phyloP scores from a whole-genome alignment of 805 yeast species.

The Ogataea pini region DNA sequence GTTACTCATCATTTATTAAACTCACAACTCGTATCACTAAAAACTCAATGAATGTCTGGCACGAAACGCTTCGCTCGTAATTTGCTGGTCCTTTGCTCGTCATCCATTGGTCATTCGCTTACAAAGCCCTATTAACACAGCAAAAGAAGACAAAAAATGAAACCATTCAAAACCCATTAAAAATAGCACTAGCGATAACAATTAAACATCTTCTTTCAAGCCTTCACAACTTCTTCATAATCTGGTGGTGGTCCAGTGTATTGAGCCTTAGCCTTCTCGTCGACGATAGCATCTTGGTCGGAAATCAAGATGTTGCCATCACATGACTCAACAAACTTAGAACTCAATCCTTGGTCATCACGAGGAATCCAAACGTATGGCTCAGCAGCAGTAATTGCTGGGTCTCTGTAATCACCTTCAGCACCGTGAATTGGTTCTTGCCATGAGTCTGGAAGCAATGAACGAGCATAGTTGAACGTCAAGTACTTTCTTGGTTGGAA shows the following conservation, averaged over 20 bases:
- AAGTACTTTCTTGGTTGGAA: conserved; percentile 44
- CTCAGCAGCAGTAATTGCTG: conserved; percentile 53
- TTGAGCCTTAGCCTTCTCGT: conserved; percentile 55
- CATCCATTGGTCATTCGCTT: background rate
- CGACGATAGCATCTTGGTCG: conserved; percentile 57
- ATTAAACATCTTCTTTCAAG: too few species aligned
- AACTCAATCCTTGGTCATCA: conserved; percentile 68
- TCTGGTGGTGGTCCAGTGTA: conserved; percentile 72
- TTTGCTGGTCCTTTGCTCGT: background rate
- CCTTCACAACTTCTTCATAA: conserved; percentile 49
- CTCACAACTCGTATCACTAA: too few species aligned
- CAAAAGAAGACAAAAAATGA: conserved; percentile 25
- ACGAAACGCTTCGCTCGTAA: background rate
- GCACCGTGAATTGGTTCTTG: conserved; percentile 17
- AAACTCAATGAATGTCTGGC: too few species aligned
- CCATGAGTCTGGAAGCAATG: conserved; percentile 41
- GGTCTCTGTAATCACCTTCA: conserved; percentile 46
- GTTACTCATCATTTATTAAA: too few species aligned
- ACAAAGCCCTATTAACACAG: background rate
- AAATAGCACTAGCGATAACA: conserved; percentile 3
- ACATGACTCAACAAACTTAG: conserved; percentile 56
- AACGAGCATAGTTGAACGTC: conserved; percentile 43
- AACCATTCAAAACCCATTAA: conserved; percentile 20
- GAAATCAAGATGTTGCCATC: conserved; percentile 55
- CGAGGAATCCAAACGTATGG: conserved; percentile 73